These are phyloP conservation scores for Geopyxis carbonaria DNA, from an alignment of 495 filamentous ascomycete genomes.

Conservation along the genomic window DNA sequence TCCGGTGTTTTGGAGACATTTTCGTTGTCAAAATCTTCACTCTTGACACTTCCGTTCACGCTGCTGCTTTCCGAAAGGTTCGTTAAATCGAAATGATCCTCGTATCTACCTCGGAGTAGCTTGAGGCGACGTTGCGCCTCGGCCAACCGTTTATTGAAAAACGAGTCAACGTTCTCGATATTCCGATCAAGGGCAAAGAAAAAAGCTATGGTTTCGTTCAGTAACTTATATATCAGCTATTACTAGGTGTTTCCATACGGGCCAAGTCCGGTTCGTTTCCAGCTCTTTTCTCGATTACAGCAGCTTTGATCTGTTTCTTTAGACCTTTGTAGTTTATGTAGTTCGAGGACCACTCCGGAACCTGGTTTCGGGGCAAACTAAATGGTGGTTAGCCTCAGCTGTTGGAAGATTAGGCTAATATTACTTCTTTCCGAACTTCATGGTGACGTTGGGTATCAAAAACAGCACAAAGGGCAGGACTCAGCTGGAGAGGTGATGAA, in stretches of 20 bases:
- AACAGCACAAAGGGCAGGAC: background rate
- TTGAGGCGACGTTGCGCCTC: conserved; percentile 69
- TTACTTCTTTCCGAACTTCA: conserved; percentile 71
- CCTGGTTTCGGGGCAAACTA: conserved; percentile 78
- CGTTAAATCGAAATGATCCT: conserved; percentile 26
- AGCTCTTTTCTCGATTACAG: conserved; percentile 31
- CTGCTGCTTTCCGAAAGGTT: conserved; percentile 9
- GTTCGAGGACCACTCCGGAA: conserved; percentile 81
- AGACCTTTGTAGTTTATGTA: conserved; percentile 95
- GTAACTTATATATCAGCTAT: background rate
- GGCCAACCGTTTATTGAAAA: conserved; percentile 86
- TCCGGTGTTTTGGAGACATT: conserved; percentile 26
- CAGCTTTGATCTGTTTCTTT: conserved; percentile 84
- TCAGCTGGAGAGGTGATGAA: background rate
- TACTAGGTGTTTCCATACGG: conserved; percentile 29
- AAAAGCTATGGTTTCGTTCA: conserved; percentile 45
- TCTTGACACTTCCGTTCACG: conserved; percentile 23
- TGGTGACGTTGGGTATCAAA: conserved; percentile 26
- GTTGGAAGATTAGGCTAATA: conserved; percentile 4
- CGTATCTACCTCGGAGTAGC: conserved; percentile 71
- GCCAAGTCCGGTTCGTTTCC: conserved; percentile 67
- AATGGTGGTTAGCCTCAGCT: conserved; percentile 4
- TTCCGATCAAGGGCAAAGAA: conserved; percentile 90
- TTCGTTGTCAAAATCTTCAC: conserved; percentile 29
- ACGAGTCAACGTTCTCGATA: conserved; percentile 82